Percentiles rank a stretch among this genome's conserved stretches.
Evolutionary conservation across 164 flowering plant genomes (phyloP).

Genomic region (Sextonia rubra): DNA sequence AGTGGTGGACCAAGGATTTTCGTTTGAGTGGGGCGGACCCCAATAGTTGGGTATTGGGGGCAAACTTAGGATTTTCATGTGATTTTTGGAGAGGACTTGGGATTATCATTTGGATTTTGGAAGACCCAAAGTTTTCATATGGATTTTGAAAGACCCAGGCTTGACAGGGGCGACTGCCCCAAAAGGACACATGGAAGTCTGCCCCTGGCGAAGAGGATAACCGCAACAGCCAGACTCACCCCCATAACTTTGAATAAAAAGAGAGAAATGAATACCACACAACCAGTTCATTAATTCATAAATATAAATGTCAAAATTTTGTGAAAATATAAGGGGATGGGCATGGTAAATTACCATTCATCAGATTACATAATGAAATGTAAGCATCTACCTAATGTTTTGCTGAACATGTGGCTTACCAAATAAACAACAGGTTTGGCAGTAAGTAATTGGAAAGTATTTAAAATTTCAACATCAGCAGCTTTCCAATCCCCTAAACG

Average conservation of each 20-base stretch:
- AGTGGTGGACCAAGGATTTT: no score
- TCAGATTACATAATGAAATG: neutral
- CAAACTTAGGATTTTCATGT: no score
- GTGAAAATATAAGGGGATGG: neutral
- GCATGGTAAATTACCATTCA: neutral
- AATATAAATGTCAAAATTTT: neutral
- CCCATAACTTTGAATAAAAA: neutral
- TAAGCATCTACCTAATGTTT: neutral
- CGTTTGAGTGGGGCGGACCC: no score
- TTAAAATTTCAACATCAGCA: constrained; percentile 86
- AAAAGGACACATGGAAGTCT: no score
- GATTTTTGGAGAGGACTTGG: no score
- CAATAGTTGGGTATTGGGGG: no score
- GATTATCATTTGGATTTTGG: no score
- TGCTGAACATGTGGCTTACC: constrained; percentile 41
- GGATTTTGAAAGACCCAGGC: no score
- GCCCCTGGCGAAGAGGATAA: neutral
- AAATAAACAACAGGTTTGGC: constrained; percentile 98
- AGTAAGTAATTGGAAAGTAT: constrained; percentile 89
- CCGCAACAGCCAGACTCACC: neutral
- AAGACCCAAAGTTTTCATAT: no score
- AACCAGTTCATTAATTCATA: neutral
- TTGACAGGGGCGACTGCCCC: no score
- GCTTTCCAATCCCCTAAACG: constrained; percentile 97
- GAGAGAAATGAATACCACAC: neutral